Percentiles rank a stretch among this genome's conserved stretches.
These are phyloP conservation scores for Chondrostereum purpureum DNA, from an alignment of 1,284 basidiomycete genomes.

Conservation along the genomic window DNA sequence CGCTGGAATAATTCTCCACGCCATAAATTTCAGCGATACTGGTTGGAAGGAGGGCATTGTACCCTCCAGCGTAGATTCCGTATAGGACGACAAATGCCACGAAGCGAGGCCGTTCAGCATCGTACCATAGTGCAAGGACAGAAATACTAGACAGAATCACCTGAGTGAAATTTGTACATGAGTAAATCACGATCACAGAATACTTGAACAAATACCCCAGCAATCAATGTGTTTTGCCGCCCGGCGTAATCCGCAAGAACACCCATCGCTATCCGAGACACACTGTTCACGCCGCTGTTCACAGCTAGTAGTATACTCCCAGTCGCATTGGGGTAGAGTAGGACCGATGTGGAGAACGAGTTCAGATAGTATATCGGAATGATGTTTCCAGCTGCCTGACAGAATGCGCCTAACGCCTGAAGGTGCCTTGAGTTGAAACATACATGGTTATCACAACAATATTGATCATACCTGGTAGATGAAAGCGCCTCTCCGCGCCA, in stretches of 20 bases:
- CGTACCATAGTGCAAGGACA: constrained; percentile 37
- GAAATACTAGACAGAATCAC: constrained; percentile 34
- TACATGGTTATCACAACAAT: too few species aligned
- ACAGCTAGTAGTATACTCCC: constrained; percentile 35
- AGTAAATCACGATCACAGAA: background rate
- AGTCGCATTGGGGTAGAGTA: constrained; percentile 30
- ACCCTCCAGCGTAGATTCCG: constrained; percentile 34
- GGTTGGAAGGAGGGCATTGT: constrained; percentile 36
- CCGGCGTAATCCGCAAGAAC: constrained; percentile 36
- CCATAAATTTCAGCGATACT: constrained; percentile 38
- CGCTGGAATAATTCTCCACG: constrained; percentile 33
- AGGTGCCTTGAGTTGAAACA: background rate
- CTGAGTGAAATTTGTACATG: constrained; percentile 21
- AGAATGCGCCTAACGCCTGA: constrained; percentile 33
- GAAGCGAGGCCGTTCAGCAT: constrained; percentile 29
- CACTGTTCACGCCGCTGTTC: constrained; percentile 38
- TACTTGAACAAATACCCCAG: constrained; percentile 22
- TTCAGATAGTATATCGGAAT: constrained; percentile 38
- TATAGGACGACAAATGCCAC: constrained; percentile 33
- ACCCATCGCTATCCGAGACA: constrained; percentile 35
- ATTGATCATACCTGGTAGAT: constrained; percentile 30
- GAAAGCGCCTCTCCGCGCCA: constrained; percentile 36
- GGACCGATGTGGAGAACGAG: constrained; percentile 34
- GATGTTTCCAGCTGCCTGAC: constrained; percentile 40
- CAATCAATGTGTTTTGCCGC: constrained; percentile 38